Evolutionary conservation across 1,284 basidiomycete genomes (phyloP), one percentile per base, ranked within the genome.

Genomic region (Filobasidium uniguttulatum): DNA sequence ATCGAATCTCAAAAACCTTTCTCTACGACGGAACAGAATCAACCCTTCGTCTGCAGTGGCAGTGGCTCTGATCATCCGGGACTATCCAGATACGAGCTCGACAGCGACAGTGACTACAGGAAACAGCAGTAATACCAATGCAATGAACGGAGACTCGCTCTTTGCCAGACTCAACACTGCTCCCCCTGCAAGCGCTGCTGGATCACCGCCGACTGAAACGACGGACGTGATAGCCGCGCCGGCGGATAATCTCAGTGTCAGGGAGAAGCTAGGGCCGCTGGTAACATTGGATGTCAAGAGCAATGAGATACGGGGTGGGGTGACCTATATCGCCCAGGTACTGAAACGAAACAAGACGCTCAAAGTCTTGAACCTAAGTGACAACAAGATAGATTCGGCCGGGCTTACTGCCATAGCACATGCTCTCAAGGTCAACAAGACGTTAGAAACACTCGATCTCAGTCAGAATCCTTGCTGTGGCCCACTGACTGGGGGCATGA

Each of bases 261-360:
- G 94, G 50, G 87, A 91, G 23, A 72, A 87, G 37, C 70, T 94
- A 10, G 91, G 91, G 3, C 80, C 80, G 14, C 68, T 98, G 50
- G 74, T 84, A 62, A 96, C 89, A 23, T 72, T 97, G 53, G 93
- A 97, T 73, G 70, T 22, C 9, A 34, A 44, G 31, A 26, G 40
- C 48, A 48, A 26, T 53, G 25, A 20, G 17, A 9, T 33, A 15
- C 52, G 82, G 84, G 77, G 68, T 46, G 90, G 91, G 0, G 82
- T 96, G 22, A 79, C 78, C 0, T 94, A 94, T 65, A 79, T 98
- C 35, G 84, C 89, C 0, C 90, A 96, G 68, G 91, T 96, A 0
- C 72, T 98, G 55, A 97, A 96, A 66, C 81, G 91, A 36, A 98
- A 98, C 67, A 75, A 90, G 26, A 97, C 93, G 1, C 73, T 98